A percentile compares a stretch with the other conserved stretches of the same genome.
These are phyloP conservation scores for Podospora comata DNA, from an alignment of 495 filamentous ascomycete species.

Conservation along the genomic window DNA sequence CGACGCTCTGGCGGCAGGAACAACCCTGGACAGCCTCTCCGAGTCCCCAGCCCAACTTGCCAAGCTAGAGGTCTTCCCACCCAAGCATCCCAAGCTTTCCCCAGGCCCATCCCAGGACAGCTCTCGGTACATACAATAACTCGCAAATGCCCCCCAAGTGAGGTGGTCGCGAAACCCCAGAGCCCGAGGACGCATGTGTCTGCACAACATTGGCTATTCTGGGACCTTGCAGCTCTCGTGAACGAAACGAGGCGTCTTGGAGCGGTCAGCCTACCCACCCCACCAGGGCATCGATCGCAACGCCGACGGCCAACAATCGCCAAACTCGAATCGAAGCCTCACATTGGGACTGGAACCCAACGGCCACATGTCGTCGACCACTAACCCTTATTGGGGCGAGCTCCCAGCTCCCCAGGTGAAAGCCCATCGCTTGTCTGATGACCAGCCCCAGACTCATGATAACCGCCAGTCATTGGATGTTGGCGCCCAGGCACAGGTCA, in stretches of 20 bases:
- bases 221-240: conserved; percentile 35
- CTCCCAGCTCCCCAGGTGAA: conserved; percentile 40
- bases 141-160: conserved; percentile 13
- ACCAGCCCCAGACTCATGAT: conserved; percentile 35
- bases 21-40: conserved; percentile 1
- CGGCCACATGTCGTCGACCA: conserved; percentile 36
- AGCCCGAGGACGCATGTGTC: conserved; percentile 45
- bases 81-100: conserved; percentile 14
- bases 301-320: conserved; percentile 5
- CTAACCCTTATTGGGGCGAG: conserved; percentile 41
- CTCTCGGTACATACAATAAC: conserved; percentile 13
- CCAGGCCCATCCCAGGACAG: conserved; percentile 16
- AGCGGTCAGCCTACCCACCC: conserved; percentile 15
- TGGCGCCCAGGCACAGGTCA: conserved; percentile 30
- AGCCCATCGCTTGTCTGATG: conserved; percentile 43
- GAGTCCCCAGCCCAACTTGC: conserved; percentile 18
- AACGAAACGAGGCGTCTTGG: conserved; percentile 15
- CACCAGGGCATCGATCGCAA: too few species aligned
- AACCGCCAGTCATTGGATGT: conserved; percentile 44
- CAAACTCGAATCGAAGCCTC: conserved; percentile 2
- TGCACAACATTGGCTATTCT: conserved; percentile 44
- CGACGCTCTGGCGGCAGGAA: neutral
- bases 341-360: conserved; percentile 23
- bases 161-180: conserved; percentile 16
- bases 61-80: conserved; percentile 21